Evolutionary conservation across 1,284 basidiomycete species (phyloP), one percentile per base, ranked within the genome.

Genomic region (Microbotryomycetes sp.): DNA sequence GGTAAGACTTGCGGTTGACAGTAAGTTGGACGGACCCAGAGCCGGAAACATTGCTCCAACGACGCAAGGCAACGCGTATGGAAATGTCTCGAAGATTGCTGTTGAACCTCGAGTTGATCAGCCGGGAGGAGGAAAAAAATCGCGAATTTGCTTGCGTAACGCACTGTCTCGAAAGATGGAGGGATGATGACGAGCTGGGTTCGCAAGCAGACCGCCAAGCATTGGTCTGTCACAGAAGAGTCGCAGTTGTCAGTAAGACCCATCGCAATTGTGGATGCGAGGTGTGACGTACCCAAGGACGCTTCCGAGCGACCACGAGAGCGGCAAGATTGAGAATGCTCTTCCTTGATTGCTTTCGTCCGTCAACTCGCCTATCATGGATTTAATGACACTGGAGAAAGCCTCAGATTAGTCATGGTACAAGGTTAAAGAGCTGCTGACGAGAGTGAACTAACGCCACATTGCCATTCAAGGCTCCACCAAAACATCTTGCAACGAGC

Each of bases 61-160:
- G 25, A 73, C 60, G 66, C 77, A 77, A 0, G 77, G 76, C n/a
- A 78, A 63, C 49, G 71, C 70, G 53, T 75, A 78, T 0, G 77
- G 76, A 55, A 74, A 69, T 7, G 64, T 46, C 25, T 52, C 52
- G 53, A 74, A 70, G 59, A 73, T 9, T 19, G 36, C 36, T 42
- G 36, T n/a, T n/a, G n/a, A n/a, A n/a, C n/a, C n/a, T n/a, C n/a
- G n/a, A n/a, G n/a, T n/a, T n/a, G n/a, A n/a, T n/a, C n/a, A n/a
- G n/a, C n/a, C n/a, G 67, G 31, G 58, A 12, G 14, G 46, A 57
- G n/a, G 32, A 30, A 47, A 56, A 56, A 19, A 58, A 9, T 1
- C 25, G 19, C 32, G n/a, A 4, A 15, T 23, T 19, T 15, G n/a
- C 22, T 2, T 4, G 2, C 0, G n/a, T 19, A 54, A 49, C 29